Base-by-base conservation (phyloP, 352 stramenopile species). In the Pilasporangium apinafurcum region DNA sequence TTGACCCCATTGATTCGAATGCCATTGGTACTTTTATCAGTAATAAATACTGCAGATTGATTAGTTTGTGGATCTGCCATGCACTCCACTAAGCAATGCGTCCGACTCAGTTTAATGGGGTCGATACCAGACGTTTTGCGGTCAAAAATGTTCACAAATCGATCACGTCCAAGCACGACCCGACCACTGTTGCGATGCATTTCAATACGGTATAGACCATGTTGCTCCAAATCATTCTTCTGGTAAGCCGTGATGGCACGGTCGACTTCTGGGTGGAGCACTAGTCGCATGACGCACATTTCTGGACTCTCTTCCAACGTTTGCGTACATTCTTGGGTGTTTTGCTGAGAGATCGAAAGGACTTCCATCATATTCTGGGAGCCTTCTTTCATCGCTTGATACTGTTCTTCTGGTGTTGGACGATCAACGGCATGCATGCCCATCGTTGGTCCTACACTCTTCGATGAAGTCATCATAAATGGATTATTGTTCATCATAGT, bases 261-360 rank as follows among this genome's bases (percentile, higher is more conserved):
- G 16, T 88, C 70, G 28, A 86, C 71, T 22, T 88, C 73, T 0
- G 69, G 73, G 37, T 88, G 76, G 22, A 88, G 54, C 16, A 78
- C 65, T 4, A 88, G 65, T 2, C 72, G 54, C 53, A 85, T 82
- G 8, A 82, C 40, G 48, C 66, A 79, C 59, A 72, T 57, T 3
- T 49, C 65, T 13, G 69, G 62, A 31, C 62, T 86, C 35, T 88
- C 76, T 20, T 84, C 73, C 12, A 81, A 45, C 35, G 71, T 82
- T 46, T 86, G 76, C 30, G 76, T 85, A 48, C 65, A 86, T 44
- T 86, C 72, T 28, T 88, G 72, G 8, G 76, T 88, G 48, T 84
- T 83, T 48, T 86, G 55, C 48, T 88, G 73, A 9, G 76, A 86
- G 43, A 88, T 83, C 40, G 68, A 81, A 34, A 88, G 67, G 26